Base-by-base conservation (phyloP, 805 yeast genomes). In the Candida coleopterorum region DNA sequence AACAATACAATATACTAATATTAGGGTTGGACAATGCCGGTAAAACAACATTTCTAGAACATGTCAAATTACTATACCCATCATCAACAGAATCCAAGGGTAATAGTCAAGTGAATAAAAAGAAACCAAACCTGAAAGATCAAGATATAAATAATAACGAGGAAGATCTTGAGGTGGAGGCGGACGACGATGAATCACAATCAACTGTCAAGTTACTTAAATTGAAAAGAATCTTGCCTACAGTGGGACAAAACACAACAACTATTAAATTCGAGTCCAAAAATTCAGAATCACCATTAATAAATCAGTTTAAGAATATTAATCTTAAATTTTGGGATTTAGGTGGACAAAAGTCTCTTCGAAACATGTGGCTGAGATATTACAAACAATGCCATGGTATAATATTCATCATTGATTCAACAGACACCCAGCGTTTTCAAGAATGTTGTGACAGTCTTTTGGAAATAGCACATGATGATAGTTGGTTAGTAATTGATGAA, bases 1-100 rank as follows among this genome's bases (percentile, higher is more conserved):
- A 67, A 41, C 73, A 67, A 50, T 67, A 67, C 47, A 67, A 66
- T 40, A 50, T 67, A 1, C 70, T 90, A 32, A 85, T 90, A 25
- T 67, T 90, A 16, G 98, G 98, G 14, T 72, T 90, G 20, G 97
- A 90, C 58, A 89, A 90, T 64, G 96, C 97, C 0, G 98, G 98
- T 1, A 90, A 90, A 56, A 93, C 97, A 10, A 58, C 65, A 9
- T 62, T 61, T 38, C 44, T 64, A 30, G 70, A 64, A 47, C 69
- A 62, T 45, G 39, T 64, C 30, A 64, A 66, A 50, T 55, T 67
- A 20, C 50, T 66, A 16, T 64, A 60, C 39, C 55, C 64, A 9
- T 38, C 55, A 17, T 53, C 60, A n/a, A 29, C 35, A 17, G 47
- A 42, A 21, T 55, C 55, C 12, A 39, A 31, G 45, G 30, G 39